These are phyloP conservation scores for Jatropha curcas DNA, from an alignment of 345 rosid genomes.

Conservation along the genomic window DNA sequence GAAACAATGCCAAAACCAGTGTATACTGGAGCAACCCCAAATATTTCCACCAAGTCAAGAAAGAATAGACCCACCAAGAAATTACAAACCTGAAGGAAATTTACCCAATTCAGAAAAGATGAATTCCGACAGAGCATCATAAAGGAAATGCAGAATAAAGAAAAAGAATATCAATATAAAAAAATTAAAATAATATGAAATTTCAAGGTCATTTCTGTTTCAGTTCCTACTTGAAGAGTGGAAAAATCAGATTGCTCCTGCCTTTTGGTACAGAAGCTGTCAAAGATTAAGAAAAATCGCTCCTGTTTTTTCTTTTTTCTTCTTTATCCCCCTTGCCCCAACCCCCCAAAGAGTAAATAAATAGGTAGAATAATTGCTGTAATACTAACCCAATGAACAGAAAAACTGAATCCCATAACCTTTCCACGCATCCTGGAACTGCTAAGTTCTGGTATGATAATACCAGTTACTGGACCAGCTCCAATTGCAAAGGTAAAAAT, in stretches of 20 bases:
- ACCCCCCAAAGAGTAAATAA: neutral
- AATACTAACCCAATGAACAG: conserved; percentile 71
- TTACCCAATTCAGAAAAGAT: neutral
- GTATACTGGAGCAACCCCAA: conserved; percentile 63
- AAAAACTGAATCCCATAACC: conserved; percentile 72
- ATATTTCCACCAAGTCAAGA: conserved; percentile 57
- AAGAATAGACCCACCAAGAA: conserved; percentile 80
- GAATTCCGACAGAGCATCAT: neutral
- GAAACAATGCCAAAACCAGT: conserved; percentile 60
- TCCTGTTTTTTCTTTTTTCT: neutral
- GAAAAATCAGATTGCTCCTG: neutral
- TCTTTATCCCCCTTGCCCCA: neutral
- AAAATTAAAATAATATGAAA: neutral
- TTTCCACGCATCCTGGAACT: conserved; percentile 67
- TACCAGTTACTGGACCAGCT: conserved; percentile 79
- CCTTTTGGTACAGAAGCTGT: neutral
- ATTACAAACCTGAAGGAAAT: conserved; percentile 57
- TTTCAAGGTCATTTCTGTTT: neutral
- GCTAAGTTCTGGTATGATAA: conserved; percentile 76
- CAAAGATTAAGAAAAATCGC: neutral
- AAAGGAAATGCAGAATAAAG: neutral
- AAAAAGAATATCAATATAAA: neutral
- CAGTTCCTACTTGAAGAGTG: neutral
- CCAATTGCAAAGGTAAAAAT: conserved; percentile 69
- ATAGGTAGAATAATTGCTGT: neutral